Base-by-base conservation (phyloP, 345 rosid genomes). In the Eucalyptus pauciflora region DNA sequence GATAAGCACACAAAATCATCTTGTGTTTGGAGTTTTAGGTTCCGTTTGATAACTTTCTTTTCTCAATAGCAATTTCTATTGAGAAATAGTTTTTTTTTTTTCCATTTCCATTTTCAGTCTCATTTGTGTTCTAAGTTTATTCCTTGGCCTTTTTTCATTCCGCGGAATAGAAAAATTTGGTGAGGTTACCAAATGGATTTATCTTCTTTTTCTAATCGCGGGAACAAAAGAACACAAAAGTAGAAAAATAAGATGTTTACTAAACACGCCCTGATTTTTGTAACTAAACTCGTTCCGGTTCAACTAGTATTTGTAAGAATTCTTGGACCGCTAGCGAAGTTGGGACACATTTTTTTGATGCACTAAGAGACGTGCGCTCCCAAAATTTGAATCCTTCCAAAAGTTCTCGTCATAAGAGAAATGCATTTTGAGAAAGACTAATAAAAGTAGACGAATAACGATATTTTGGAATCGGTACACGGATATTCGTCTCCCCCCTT, bases 91-190 rank as follows among this genome's bases (percentile, higher is more conserved):
- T 17, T 50, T 52, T 52, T 52, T 17, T 50, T 52, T 52, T 52
- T 18, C 24, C 10, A 52, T 52, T 52, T 52, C 10, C 0, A 0
- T 52, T 52, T 52, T 7, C 24, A 52, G 2, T 52, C 2, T 52
- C 0, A 52, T 52, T 52, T 18, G 18, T 52, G 58, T 52, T 18
- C 0, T 0, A 9, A 52, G 4, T 52, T 52, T 52, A 52, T 18
- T 52, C 0, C 2, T 2, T 3, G 0, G 1, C 22, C 4, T 52
- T 1, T 14, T n/a, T n/a, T 52, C 10, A 52, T 7, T 52, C 0
- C 7, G 4, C 0, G 2, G 10, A 18, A 52, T 52, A 52, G 58
- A 18, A 7, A 52, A 52, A 52, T 52, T 52, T 18, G 2, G 24
- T 7, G 4, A 52, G 4, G 10, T 52, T 52, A 52, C 10, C 10